Percentiles rank a stretch among this genome's conserved stretches.
Evolutionary conservation across 106 monocot genomes (phyloP).

Genomic region (Apostasia shenzhenica): DNA sequence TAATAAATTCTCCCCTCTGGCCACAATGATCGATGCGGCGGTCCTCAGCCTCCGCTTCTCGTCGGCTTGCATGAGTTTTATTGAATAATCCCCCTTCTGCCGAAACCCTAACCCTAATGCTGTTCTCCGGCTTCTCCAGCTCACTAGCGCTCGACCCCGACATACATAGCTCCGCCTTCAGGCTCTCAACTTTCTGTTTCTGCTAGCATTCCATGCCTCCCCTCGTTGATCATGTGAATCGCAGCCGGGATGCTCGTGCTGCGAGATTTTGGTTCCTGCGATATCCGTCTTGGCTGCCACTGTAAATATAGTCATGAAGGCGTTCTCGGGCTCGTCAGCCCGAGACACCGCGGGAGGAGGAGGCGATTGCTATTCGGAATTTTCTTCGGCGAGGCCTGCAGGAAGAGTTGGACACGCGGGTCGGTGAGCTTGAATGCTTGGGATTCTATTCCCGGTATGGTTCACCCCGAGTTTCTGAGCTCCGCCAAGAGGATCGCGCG

Average conservation of each 20-base stretch:
- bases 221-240: background rate
- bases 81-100: too few relatives aligned
- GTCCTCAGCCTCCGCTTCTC: too few relatives aligned
- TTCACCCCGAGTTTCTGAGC: background rate
- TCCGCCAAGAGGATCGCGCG: background rate
- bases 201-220: background rate
- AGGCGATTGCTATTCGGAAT: background rate
- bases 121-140: too few relatives aligned
- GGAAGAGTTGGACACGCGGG: slow-evolving; percentile 1
- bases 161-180: background rate
- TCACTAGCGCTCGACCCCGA: too few relatives aligned
- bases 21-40: too few relatives aligned
- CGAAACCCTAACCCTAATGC: too few relatives aligned
- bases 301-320: background rate
- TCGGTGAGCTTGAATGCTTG: background rate
- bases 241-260: background rate
- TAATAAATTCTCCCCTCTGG: too few relatives aligned
- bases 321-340: background rate
- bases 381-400: background rate
- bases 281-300: background rate
- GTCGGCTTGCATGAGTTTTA: too few relatives aligned
- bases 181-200: background rate
- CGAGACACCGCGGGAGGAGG: background rate
- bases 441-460: background rate
- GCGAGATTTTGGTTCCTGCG: background rate